These are phyloP conservation scores for Bryoglossum gracile DNA, from an alignment of 495 filamentous ascomycete genomes.

Conservation along the genomic window DNA sequence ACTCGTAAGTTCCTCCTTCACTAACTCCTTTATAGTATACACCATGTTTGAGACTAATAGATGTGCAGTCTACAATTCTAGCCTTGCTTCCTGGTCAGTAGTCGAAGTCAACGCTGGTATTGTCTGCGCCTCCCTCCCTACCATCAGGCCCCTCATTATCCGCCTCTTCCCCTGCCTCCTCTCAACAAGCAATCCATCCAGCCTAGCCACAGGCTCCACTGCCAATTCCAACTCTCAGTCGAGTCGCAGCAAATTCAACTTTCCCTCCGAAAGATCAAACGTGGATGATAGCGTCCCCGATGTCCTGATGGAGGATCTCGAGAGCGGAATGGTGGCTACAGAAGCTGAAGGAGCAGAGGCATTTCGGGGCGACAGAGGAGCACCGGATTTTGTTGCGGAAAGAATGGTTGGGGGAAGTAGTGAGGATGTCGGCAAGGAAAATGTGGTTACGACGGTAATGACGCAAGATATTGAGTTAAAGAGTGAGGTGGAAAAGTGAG, in stretches of 20 bases:
- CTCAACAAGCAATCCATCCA: not conserved
- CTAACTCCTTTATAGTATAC: not conserved
- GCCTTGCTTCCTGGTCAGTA: conserved; percentile 38
- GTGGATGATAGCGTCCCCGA: not conserved
- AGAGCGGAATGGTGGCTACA: not conserved
- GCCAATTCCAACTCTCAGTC: not conserved
- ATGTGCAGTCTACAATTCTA: conserved; percentile 23
- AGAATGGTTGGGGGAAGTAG: not conserved
- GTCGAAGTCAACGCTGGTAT: conserved; percentile 31
- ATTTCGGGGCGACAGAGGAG: no score
- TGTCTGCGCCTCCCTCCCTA: conserved; percentile 27
- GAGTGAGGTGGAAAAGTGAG: no score
- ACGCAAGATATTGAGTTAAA: no score
- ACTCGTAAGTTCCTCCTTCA: conserved; percentile 23
- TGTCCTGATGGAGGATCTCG: not conserved
- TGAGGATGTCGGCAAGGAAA: not conserved
- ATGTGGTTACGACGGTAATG: not conserved
- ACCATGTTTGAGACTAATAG: not conserved
- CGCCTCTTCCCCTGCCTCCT: conserved; percentile 32
- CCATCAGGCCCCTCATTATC: conserved; percentile 36
- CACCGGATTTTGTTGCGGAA: not conserved
- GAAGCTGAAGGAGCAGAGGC: not conserved
- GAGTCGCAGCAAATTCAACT: not conserved
- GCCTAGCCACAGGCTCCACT: not conserved
- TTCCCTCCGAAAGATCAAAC: not conserved